Base-by-base conservation (phyloP, 129 eudicot species). In the Sambucus nigra region DNA sequence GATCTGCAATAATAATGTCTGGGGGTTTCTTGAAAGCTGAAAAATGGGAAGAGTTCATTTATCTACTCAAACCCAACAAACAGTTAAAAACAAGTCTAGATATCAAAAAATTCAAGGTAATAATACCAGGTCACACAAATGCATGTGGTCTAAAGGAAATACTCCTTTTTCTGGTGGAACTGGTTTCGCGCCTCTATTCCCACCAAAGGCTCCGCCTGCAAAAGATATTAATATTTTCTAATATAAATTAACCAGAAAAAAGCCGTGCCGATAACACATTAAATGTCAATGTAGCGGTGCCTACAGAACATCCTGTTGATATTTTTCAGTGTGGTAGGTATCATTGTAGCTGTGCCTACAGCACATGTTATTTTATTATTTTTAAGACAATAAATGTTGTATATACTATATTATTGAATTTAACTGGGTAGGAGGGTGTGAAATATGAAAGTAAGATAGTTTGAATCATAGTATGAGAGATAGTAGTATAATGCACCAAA, bases 161-260 rank as follows among this genome's bases (percentile, higher is more conserved):
- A 82, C 88, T 72, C 96, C 96, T 60, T 88, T 88, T 49, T 88
- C 93, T 14, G 94, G 92, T 35, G 95, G 92, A 16, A 88, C 82
- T 2, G 85, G 97, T 29, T 85, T 71, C 7, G 69, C 78, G n/a
- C 94, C 97, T 68, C 95, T 71, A 46, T 82, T 78, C 55, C 95
- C 95, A 64, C 97, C 97, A 71, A 88, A 84, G n/a, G 92, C 79
- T 64, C 94, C 92, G 53, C 84, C 94, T 79, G 62, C 51, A 62
- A 63, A 47, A 6, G 13, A 7, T 35, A 7, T 7, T 7, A 35
- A 7, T 35, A 35, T 35, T 35, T 8, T 35, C 42, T 15, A 1
- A 15, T 15, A 35, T 35, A 2, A 35, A 35, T 7, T 35, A 8
- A 35, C 2, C 42, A 35, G 3, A 35, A 31, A n/a, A n/a, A n/a